Base-by-base conservation (phyloP, 2,329 filamentous ascomycete genomes). In the Cytospora chrysosperma region DNA sequence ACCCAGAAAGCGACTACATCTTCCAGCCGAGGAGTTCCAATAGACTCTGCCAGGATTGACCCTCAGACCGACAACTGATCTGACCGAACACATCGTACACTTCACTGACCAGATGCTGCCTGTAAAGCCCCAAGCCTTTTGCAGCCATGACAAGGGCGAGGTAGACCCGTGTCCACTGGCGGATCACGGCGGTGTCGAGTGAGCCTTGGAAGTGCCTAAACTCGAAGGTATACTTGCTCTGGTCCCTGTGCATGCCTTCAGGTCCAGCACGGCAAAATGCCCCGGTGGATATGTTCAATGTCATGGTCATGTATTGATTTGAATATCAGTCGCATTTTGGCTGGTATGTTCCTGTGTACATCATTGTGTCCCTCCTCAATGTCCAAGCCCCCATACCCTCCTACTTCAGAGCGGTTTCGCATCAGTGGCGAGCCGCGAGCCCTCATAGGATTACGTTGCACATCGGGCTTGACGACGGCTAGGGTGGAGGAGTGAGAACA, bases 131-230 rank as follows among this genome's bases (percentile, higher is more conserved):
- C 4, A 60, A 24, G 1, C 34, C 34, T 1, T 47, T 60, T 1
- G 50, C 58, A 17, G 50, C 19, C 7, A 15, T 21, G 7, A 54
- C 32, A n/a, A 53, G 30, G 12, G 50, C 57, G 10, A 59, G 19
- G 10, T 32, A 40, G 1, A 59, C 30, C 7, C 34, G 32, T 5
- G 30, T 10, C 24, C 51, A 53, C 2, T 32, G 19, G 1, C 50
- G 32, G 15, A 53, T 24, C 1, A 53, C 32, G 17, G 37, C 26
- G 6, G 19, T 13, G 4, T 53, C 32, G 24, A 53, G 21, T 19
- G 57, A 43, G 2, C 26, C 12, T 21, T 59, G 57, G 34, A 53
- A 59, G 50, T 59, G 49, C 6, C 57, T 21, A 24, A 59, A 47
- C 57, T 53, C 57, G 50, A 59, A 53, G 1, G 57, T 59, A 21